Conservation (phyloP, 176 grass and related monocot species). For the Melocanna baccifera region DNA sequence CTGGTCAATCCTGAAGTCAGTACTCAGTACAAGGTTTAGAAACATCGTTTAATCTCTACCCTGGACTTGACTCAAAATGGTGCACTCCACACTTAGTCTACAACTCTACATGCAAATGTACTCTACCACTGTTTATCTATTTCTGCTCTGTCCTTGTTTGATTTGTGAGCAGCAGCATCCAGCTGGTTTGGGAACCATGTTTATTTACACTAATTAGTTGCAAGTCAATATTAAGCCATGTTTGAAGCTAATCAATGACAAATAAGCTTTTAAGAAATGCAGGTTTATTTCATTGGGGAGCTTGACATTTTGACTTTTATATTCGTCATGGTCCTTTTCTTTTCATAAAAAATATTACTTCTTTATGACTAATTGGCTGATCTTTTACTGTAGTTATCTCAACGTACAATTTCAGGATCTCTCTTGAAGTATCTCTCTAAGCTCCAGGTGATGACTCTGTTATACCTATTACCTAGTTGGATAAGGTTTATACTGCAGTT, state of each 20-base stretch:
- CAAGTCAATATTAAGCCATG: background rate
- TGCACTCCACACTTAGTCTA: background rate
- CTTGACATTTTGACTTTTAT: background rate
- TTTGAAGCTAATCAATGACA: background rate
- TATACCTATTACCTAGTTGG: background rate
- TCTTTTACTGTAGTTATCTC: constrained; percentile 77
- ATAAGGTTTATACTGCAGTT: constrained; percentile 10
- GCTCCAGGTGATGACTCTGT: constrained; percentile 63
- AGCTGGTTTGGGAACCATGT: background rate
- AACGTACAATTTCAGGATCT: constrained; percentile 93
- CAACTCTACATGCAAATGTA: background rate
- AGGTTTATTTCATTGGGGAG: background rate
- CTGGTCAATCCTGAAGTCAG: background rate
- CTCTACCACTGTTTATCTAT: background rate
- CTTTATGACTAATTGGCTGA: constrained; percentile 23
- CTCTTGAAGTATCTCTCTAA: constrained; percentile 99
- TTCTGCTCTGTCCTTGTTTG: background rate
- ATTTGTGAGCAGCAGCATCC: background rate
- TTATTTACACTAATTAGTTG: background rate
- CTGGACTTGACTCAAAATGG: background rate
- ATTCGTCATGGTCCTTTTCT: background rate
- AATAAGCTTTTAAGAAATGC: background rate
- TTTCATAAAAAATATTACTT: constrained; percentile 1
- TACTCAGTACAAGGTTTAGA: background rate
- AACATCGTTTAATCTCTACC: background rate